Conservation (phyloP, 495 filamentous ascomycete species). For the Talaromyces adpressus region DNA sequence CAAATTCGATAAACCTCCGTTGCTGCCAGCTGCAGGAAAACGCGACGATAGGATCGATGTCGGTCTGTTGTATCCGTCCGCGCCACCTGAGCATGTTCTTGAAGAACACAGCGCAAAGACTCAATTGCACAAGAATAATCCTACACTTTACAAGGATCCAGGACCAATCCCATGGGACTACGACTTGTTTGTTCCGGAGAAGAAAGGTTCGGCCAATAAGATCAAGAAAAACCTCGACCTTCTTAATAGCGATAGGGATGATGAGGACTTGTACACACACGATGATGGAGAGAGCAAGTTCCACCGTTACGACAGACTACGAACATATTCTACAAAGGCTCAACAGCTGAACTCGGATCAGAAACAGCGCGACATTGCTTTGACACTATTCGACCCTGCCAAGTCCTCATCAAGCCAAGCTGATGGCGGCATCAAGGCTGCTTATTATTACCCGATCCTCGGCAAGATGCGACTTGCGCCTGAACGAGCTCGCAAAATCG, state of each 20-base stretch:
- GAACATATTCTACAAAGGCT: slow-evolving; percentile 74
- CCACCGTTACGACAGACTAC: slow-evolving; percentile 71
- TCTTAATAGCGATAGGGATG: slow-evolving; percentile 60
- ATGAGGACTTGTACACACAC: slow-evolving; percentile 58
- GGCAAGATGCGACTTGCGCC: slow-evolving; percentile 59
- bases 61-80: slow-evolving; percentile 65
- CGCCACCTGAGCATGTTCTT: slow-evolving; percentile 38
- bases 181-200: slow-evolving; percentile 68
- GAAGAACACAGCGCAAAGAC: slow-evolving; percentile 43
- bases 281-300: slow-evolving; percentile 34
- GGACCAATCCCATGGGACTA: slow-evolving; percentile 62
- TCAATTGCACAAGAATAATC: slow-evolving; percentile 56
- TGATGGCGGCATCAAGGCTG: slow-evolving; percentile 53
- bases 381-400: slow-evolving; percentile 59
- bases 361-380: slow-evolving; percentile 49
- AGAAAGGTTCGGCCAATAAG: slow-evolving; percentile 43
- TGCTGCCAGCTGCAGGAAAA: slow-evolving; percentile 41
- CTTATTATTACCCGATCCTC: slow-evolving; percentile 85
- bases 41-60: slow-evolving; percentile 81
- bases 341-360: slow-evolving; percentile 53
- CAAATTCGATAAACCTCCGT: slow-evolving; percentile 82
- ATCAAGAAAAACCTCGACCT: slow-evolving; percentile 71
- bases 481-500: slow-evolving; percentile 45
- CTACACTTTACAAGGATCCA: slow-evolving; percentile 52
- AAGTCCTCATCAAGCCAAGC: slow-evolving; percentile 12